Evolutionary conservation across 441 rosid species (phyloP), one percentile per base, ranked within the genome.

Genomic region (Aquilaria agallochum): DNA sequence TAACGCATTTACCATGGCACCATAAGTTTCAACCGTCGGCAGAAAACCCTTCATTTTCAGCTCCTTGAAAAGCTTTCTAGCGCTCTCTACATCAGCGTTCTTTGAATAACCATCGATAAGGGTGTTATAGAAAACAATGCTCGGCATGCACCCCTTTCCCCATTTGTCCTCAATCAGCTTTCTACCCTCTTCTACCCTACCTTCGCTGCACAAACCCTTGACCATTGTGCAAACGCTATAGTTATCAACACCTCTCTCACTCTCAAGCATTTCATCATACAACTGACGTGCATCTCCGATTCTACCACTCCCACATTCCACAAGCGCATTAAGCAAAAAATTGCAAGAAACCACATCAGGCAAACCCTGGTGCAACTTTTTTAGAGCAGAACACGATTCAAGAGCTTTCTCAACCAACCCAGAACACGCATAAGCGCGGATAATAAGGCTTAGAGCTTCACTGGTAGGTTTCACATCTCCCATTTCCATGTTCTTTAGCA

Each of bases 131-230:
- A 88, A 88, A 60, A 88, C 87, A 50, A 93, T 66, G 70, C 88
- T 85, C 0, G 98, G 96, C 55, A 88, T 59, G 68, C 97, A 93
- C 7, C 86, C 88, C 63, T 72, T 74, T 61, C 98, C 98, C 90
- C 89, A 90, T 59, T 76, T 64, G 50, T 80, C 74, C 77, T 85
- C 88, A 62, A 90, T 78, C 76, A 93, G 59, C 75, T 74, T 76
- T 65, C 59, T 63, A 63, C 92, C 89, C 62, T 80, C 91, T 65
- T 83, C 85, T 36, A 85, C 88, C 62, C 75, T 80, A 50, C 95
- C 87, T 71, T 81, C 81, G 51, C 67, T 75, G 77, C 98, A 90
- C 69, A 90, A 65, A 33, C 98, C 97, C 51, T 56, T 85, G 45
- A 78, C 58, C 64, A 93, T 53, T 55, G 87, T 87, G 76, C 91